Conservation (phyloP, 2,329 filamentous ascomycete species). For the Orbilia blumenaviensis region DNA sequence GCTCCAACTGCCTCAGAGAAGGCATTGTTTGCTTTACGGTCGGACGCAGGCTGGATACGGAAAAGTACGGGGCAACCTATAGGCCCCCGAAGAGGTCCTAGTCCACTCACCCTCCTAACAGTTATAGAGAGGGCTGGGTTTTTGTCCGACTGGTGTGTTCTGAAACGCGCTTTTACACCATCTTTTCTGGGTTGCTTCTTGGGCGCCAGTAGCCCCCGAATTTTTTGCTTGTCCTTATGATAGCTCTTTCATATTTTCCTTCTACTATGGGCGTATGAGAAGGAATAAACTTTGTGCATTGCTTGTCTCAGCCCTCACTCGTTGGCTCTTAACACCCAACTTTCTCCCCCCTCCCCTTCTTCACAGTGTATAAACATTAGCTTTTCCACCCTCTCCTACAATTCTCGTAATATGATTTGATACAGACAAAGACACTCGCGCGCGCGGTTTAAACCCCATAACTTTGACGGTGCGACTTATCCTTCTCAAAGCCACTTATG, state of each 20-base stretch:
- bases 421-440: neutral
- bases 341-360: neutral
- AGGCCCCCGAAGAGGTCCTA: constrained; percentile 38
- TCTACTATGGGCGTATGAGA: neutral
- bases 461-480: neutral
- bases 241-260: neutral
- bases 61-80: constrained; percentile 40
- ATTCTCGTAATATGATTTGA: neutral
- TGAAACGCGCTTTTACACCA: neutral
- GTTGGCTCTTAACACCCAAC: neutral
- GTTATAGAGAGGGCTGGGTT: neutral
- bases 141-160: neutral
- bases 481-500: neutral
- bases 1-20: constrained; percentile 39
- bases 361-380: constrained; percentile 6
- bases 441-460: neutral
- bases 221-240: neutral
- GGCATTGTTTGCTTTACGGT: constrained; percentile 43
- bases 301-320: neutral
- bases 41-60: constrained; percentile 32
- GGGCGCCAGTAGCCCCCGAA: neutral
- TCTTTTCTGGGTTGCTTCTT: neutral
- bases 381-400: neutral
- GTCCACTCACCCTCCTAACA: neutral
- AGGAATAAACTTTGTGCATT: neutral